Evolutionary conservation across 1,284 basidiomycete genomes (phyloP).

Genomic region (Leccinum solheimii): DNA sequence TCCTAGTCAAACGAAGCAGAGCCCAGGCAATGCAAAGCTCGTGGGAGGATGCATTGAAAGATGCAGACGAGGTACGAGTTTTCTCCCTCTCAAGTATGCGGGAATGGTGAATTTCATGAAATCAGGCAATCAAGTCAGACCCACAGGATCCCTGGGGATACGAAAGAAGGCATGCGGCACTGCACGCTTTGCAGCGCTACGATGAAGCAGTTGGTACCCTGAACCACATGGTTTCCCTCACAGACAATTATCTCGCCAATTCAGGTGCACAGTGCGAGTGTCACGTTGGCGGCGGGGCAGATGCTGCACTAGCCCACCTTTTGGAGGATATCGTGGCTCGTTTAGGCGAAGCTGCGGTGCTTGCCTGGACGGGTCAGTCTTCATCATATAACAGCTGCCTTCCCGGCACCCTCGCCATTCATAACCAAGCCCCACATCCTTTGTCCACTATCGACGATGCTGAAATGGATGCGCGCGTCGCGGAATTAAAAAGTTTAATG

Average conservation of each 20-base stretch:
- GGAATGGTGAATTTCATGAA: not conserved
- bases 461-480: not conserved
- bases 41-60: slow-evolving; percentile 1
- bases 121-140: no score
- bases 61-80: not conserved
- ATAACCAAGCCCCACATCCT: not conserved
- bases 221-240: not conserved
- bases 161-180: no score
- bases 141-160: no score
- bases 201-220: not conserved
- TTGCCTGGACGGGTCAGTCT: not conserved
- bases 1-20: slow-evolving; percentile 17
- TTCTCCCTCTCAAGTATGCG: not conserved
- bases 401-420: not conserved
- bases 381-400: not conserved
- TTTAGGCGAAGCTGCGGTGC: not conserved
- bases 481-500: not conserved
- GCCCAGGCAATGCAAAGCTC: not conserved
- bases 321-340: not conserved
- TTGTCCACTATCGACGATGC: not conserved
- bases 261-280: not conserved
- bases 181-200: not conserved
- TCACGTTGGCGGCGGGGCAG: not conserved
- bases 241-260: not conserved
- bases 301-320: not conserved